These are phyloP conservation scores for Symbiodinium pilosum DNA, from an alignment of 73 alveolate genomes.

Conservation along the genomic window DNA sequence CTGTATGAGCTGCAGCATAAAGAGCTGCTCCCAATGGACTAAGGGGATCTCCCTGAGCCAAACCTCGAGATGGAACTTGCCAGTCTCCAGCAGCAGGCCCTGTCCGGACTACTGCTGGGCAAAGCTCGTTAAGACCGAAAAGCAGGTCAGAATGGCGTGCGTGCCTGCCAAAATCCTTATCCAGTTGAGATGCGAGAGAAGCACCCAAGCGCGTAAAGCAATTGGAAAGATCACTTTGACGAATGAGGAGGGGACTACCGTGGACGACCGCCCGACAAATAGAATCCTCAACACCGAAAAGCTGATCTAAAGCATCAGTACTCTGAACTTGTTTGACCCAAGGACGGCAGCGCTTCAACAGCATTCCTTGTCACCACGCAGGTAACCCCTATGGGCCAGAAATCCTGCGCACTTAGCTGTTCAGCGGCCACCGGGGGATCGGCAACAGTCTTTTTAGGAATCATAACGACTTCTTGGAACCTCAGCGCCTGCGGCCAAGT, in stretches of 20 bases:
- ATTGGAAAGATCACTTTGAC: constrained; percentile 16
- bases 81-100: constrained; percentile 1
- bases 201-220: constrained; percentile 22
- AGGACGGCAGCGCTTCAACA: not conserved
- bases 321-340: not conserved
- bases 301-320: not conserved
- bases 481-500: not conserved
- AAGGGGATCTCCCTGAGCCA: constrained; percentile 33
- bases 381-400: not conserved
- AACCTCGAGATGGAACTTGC: constrained; percentile 7
- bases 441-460: not conserved
- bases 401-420: no score
- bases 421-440: no score
- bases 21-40: not conserved
- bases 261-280: not conserved
- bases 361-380: not conserved
- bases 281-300: not conserved
- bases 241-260: not conserved
- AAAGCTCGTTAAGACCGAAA: not conserved
- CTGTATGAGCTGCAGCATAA: not conserved
- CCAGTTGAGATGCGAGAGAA: not conserved
- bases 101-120: not conserved
- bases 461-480: not conserved
- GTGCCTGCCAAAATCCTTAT: not conserved
- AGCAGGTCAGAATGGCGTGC: not conserved